Percentiles rank a stretch among this genome's conserved stretches.
Conservation (phyloP, 306 rosid species). For the Casuarina glauca region DNA sequence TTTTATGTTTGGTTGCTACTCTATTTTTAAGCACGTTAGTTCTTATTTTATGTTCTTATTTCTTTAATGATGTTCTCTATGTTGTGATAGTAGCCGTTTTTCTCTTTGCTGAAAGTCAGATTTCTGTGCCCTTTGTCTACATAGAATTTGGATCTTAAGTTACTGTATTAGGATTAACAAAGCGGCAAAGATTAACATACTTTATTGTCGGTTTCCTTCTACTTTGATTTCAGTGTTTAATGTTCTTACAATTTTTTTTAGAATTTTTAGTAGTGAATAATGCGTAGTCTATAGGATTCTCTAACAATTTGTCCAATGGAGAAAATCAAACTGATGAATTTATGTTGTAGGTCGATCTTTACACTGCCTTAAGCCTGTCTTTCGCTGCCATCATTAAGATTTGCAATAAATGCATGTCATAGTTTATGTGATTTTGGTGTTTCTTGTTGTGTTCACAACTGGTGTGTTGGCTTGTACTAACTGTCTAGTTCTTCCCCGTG, state of each 20-base stretch:
- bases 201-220: background rate
- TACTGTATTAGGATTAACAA: slow-evolving; percentile 1
- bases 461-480: background rate
- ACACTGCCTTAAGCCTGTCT: background rate
- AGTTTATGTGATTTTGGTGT: background rate
- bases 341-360: background rate
- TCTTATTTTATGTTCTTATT: slow-evolving; percentile 16
- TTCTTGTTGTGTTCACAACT: background rate
- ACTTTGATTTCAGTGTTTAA: background rate
- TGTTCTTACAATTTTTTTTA: background rate
- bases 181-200: background rate
- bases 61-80: background rate
- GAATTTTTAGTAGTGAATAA: background rate
- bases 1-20: background rate
- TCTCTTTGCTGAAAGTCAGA: background rate
- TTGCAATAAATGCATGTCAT: background rate
- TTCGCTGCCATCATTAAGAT: background rate
- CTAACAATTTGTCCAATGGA: background rate
- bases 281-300: background rate
- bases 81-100: background rate
- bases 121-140: background rate
- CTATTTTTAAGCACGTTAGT: background rate
- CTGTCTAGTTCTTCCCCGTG: background rate
- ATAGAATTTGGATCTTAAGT: background rate
- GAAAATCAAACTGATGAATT: background rate